Conservation (phyloP, 1,284 basidiomycete species). For the Cystobasidiaceae sp. region DNA sequence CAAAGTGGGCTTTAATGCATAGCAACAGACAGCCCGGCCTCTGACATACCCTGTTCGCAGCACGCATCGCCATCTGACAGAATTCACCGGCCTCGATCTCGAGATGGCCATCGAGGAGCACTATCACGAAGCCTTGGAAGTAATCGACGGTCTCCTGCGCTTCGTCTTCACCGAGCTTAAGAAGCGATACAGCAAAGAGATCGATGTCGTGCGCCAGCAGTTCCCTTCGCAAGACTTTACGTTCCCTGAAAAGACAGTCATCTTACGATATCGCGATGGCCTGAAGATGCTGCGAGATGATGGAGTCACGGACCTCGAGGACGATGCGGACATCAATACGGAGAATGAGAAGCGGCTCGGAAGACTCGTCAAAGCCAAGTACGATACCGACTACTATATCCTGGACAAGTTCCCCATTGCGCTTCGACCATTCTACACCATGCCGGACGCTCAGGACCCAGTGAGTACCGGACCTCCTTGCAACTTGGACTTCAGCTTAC, state of each 20-base stretch:
- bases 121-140: constrained; percentile 89
- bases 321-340: constrained; percentile 81
- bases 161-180: constrained; percentile 77
- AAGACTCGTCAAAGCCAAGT: constrained; percentile 79
- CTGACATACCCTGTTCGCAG: constrained; percentile 54
- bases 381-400: constrained; percentile 95
- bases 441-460: constrained; percentile 84
- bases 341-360: constrained; percentile 90
- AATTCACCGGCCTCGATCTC: constrained; percentile 97
- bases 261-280: constrained; percentile 77
- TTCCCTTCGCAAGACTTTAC: constrained; percentile 66
- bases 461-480: constrained; percentile 51
- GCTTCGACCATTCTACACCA: constrained; percentile 95
- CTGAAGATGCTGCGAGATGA: constrained; percentile 59
- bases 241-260: constrained; percentile 49
- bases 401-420: constrained; percentile 93
- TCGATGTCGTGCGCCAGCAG: constrained; percentile 73
- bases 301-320: constrained; percentile 44
- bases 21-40: no score
- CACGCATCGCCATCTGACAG: constrained; percentile 96
- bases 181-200: constrained; percentile 70
- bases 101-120: constrained; percentile 99
- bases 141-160: constrained; percentile 76
- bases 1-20: neutral
- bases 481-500: neutral